Conservation (phyloP, 805 yeast species). For the Zygosaccharomyces rouxii region DNA sequence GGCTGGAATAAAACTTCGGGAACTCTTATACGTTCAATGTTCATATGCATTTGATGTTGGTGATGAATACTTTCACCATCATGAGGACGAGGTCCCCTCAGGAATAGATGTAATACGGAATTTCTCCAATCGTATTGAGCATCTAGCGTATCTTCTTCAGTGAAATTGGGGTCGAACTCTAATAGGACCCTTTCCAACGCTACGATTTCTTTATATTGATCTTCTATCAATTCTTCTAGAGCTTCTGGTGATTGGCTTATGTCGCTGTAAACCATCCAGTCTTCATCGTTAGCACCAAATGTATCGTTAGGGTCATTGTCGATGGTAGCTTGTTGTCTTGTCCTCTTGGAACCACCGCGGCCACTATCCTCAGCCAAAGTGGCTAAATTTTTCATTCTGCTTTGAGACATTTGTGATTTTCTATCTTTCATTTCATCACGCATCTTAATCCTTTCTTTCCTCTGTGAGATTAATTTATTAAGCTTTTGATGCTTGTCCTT, state of each 20-base stretch:
- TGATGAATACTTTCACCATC: constrained; percentile 80
- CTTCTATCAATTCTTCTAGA: constrained; percentile 70
- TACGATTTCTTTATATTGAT: constrained; percentile 55
- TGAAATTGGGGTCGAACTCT: constrained; percentile 79
- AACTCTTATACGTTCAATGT: constrained; percentile 83
- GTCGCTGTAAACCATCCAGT: constrained; percentile 88
- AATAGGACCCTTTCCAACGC: constrained; percentile 70
- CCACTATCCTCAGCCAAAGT: constrained; percentile 71
- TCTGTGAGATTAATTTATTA: constrained; percentile 50
- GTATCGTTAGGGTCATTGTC: constrained; percentile 92
- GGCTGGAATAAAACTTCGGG: constrained; percentile 95
- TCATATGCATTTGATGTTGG: constrained; percentile 84
- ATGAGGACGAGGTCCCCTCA: constrained; percentile 86
- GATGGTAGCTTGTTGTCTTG: constrained; percentile 58
- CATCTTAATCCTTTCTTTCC: constrained; percentile 65
- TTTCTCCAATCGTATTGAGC: constrained; percentile 81
- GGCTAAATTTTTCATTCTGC: constrained; percentile 87
- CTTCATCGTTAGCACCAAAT: constrained; percentile 93
- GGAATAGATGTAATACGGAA: constrained; percentile 71
- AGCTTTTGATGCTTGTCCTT: constrained; percentile 60
- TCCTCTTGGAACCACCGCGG: constrained; percentile 42
- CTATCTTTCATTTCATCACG: constrained; percentile 79
- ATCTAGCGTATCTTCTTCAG: constrained; percentile 78
- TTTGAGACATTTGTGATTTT: constrained; percentile 86
- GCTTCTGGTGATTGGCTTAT: constrained; percentile 65